These are phyloP conservation scores for Bruguiera gymnorhiza DNA, from an alignment of 345 rosid species.

Conservation along the genomic window DNA sequence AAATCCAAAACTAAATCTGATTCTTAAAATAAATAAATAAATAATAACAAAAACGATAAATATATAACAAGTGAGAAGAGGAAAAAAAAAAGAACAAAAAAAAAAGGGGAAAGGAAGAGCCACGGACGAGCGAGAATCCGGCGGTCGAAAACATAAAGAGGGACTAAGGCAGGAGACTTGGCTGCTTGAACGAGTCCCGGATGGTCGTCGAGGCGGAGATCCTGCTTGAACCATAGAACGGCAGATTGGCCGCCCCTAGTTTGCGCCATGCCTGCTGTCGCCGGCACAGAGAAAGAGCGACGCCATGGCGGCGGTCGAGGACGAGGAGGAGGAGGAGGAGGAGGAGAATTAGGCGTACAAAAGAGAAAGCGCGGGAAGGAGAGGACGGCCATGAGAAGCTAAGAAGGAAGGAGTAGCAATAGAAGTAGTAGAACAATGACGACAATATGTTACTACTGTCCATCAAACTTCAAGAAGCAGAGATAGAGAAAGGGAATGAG, in stretches of 20 bases:
- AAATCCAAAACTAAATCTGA: too few relatives aligned
- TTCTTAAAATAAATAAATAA: too few relatives aligned
- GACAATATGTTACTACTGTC: conserved; percentile 12
- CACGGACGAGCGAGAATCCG: conserved; percentile 66
- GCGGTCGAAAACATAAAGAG: conserved; percentile 79
- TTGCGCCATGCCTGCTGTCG: conserved; percentile 4
- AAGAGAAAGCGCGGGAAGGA: conserved; percentile 35
- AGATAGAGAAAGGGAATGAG: neutral
- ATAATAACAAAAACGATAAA: neutral
- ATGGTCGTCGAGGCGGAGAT: conserved; percentile 82
- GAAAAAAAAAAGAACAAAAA: too few relatives aligned
- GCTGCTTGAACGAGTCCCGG: conserved; percentile 66
- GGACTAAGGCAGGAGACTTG: conserved; percentile 37
- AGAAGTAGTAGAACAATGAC: neutral
- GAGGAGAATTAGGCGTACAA: conserved; percentile 17
- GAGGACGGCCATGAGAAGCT: conserved; percentile 44
- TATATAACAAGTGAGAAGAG: neutral
- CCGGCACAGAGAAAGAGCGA: conserved; percentile 24
- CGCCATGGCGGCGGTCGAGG: conserved; percentile 9
- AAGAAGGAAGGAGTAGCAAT: neutral
- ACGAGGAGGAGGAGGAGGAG: conserved; percentile 7
- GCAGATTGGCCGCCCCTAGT: conserved; percentile 34
- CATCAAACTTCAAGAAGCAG: conserved; percentile 22
- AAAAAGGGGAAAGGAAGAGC: neutral
- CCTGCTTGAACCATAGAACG: conserved; percentile 89